Conservation (phyloP, 495 filamentous ascomycete species). For the Penicillium angulare region DNA sequence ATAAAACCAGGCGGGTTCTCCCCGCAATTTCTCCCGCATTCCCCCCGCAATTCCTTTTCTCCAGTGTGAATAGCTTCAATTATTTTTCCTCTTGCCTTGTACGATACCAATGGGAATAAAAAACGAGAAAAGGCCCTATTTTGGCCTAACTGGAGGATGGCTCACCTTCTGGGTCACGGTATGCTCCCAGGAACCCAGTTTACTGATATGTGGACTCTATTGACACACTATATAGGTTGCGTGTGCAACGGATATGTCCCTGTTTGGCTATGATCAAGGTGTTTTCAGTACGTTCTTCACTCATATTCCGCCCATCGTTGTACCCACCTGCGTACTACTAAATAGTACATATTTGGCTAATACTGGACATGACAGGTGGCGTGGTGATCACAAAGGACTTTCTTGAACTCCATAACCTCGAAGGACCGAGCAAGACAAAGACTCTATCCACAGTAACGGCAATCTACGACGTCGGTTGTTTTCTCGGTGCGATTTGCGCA, state of each 20-base stretch:
- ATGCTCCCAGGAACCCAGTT: constrained; percentile 8
- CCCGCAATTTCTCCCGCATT: too few species aligned
- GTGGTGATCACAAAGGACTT: not conserved
- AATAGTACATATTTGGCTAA: too few species aligned
- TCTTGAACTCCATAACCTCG: not conserved
- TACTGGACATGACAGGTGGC: too few species aligned
- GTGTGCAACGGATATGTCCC: constrained; percentile 56
- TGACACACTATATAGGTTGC: constrained; percentile 40
- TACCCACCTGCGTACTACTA: too few species aligned
- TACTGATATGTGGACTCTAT: not conserved
- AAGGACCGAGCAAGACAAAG: not conserved
- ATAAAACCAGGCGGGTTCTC: too few species aligned
- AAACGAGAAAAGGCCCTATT: constrained; percentile 39
- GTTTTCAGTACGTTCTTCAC: constrained; percentile 50
- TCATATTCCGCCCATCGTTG: too few species aligned
- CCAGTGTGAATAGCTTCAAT: too few species aligned
- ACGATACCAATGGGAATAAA: not conserved
- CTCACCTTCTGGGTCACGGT: constrained; percentile 60
- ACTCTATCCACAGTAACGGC: constrained; percentile 36
- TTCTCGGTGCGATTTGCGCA: constrained; percentile 52
- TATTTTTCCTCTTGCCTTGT: too few species aligned
- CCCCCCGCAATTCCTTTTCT: too few species aligned
- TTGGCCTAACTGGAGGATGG: constrained; percentile 57
- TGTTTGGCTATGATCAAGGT: constrained; percentile 63
- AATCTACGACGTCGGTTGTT: constrained; percentile 56